These are phyloP conservation scores for Parmelia sp. DNA, from an alignment of 495 filamentous ascomycete species.

Conservation along the genomic window DNA sequence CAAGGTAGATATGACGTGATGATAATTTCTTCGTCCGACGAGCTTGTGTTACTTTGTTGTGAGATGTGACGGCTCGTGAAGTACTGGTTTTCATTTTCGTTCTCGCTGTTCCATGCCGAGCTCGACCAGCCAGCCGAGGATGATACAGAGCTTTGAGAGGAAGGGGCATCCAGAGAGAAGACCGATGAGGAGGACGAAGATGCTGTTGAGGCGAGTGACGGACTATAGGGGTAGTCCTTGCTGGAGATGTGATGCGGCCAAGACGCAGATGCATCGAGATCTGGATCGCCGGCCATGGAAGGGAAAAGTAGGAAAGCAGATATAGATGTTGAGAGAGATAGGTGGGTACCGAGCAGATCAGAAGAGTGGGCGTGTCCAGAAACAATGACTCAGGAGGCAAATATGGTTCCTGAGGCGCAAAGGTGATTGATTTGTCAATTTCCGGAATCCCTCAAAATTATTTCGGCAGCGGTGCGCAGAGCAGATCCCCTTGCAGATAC, in stretches of 20 bases:
- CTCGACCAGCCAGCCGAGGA: conserved; percentile 43
- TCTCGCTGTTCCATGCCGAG: conserved; percentile 33
- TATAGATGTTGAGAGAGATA: not conserved
- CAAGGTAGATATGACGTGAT: conserved; percentile 1
- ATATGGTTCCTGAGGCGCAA: conserved; percentile 12
- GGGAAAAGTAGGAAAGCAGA: not conserved
- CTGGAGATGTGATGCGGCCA: conserved; percentile 19
- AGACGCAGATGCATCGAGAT: conserved; percentile 21
- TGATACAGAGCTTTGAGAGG: conserved; percentile 50
- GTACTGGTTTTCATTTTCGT: conserved; percentile 39
- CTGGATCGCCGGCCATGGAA: conserved; percentile 24
- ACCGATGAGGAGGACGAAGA: conserved; percentile 71
- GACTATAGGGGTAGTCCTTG: conserved; percentile 51
- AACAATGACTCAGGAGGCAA: conserved; percentile 15
- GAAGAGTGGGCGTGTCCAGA: not conserved
- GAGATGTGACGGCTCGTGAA: conserved; percentile 3
- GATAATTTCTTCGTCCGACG: conserved; percentile 12
- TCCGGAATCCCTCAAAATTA: not conserved
- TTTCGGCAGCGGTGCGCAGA: not conserved
- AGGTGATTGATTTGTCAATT: not conserved
- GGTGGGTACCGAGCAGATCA: conserved; percentile 6
- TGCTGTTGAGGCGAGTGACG: conserved; percentile 61
- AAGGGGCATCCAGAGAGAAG: conserved; percentile 67
- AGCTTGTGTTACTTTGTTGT: conserved; percentile 7
- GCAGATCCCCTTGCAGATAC: not conserved